A percentile compares a stretch with the other conserved stretches of the same genome.
These are phyloP conservation scores for Alternaria atra DNA, from an alignment of 2,329 filamentous ascomycete genomes.

Conservation along the genomic window DNA sequence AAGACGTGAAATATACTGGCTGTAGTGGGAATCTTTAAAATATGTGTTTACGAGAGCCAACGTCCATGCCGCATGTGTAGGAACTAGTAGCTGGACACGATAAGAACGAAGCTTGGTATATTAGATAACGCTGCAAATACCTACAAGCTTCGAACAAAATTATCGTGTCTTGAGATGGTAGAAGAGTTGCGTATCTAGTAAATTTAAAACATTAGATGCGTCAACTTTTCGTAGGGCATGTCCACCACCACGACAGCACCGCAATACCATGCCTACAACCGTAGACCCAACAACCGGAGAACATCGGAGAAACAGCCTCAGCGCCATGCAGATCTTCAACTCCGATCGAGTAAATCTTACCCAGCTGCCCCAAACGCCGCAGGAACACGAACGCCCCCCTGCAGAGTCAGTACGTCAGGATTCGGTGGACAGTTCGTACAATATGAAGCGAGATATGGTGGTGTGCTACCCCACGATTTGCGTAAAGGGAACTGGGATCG, in stretches of 20 bases:
- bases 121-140: not conserved
- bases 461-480: conserved; percentile 29
- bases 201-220: not conserved
- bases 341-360: not conserved
- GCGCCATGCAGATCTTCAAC: not conserved
- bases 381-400: conserved; percentile 6
- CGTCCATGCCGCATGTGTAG: not conserved
- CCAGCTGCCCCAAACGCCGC: not conserved
- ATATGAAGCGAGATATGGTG: conserved; percentile 15
- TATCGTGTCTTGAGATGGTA: not conserved
- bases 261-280: not conserved
- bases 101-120: not conserved
- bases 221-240: not conserved
- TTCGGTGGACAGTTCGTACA: not conserved
- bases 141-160: too few relatives aligned
- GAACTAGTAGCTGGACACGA: not conserved
- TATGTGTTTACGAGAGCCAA: not conserved
- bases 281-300: conserved; percentile 11
- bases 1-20: not conserved
- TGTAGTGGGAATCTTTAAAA: not conserved
- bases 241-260: not conserved
- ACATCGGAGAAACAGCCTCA: conserved; percentile 12
- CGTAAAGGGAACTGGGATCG: conserved; percentile 24
- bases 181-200: too few relatives aligned
- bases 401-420: conserved; percentile 8